Evolutionary conservation across 2,329 filamentous ascomycete genomes (phyloP).

Genomic region (Lanzia echinophila): DNA sequence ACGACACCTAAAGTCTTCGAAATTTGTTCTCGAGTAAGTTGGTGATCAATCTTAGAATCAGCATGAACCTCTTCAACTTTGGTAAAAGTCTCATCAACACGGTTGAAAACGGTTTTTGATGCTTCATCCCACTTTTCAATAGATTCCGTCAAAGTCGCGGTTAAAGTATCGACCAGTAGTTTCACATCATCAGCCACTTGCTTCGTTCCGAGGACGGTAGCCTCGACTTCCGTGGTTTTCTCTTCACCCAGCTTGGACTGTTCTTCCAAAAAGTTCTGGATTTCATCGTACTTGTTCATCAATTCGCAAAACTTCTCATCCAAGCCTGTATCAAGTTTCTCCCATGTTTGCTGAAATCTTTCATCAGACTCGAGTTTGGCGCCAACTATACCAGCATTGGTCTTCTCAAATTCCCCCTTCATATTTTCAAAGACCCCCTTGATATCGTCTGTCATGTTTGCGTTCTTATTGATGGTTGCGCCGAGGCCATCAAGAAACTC

Average conservation of each 20-base stretch:
- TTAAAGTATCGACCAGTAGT: slow-evolving; percentile 76
- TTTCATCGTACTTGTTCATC: slow-evolving; percentile 81
- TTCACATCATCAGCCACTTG: slow-evolving; percentile 81
- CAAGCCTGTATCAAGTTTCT: slow-evolving; percentile 48
- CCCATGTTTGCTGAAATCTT: slow-evolving; percentile 57
- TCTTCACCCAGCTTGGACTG: slow-evolving; percentile 68
- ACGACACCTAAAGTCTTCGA: slow-evolving; percentile 67
- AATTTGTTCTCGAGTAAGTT: slow-evolving; percentile 74
- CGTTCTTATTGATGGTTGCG: slow-evolving; percentile 54
- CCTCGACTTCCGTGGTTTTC: slow-evolving; percentile 64
- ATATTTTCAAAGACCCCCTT: slow-evolving; percentile 69
- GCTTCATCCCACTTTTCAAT: slow-evolving; percentile 83
- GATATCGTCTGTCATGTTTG: slow-evolving; percentile 53
- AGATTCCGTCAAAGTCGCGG: slow-evolving; percentile 71
- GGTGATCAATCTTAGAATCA: slow-evolving; percentile 71
- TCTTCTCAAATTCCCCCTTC: slow-evolving; percentile 81
- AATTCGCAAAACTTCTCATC: slow-evolving; percentile 68
- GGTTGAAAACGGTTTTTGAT: slow-evolving; percentile 76
- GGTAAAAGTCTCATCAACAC: slow-evolving; percentile 70
- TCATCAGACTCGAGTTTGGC: slow-evolving; percentile 79
- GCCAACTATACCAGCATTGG: slow-evolving; percentile 70
- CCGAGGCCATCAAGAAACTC: slow-evolving; percentile 62
- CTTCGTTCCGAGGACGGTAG: slow-evolving; percentile 69
- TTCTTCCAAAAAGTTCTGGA: slow-evolving; percentile 67
- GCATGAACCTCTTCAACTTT: slow-evolving; percentile 70